Evolutionary conservation across 306 rosid species (phyloP).

Genomic region (Comarum palustre): DNA sequence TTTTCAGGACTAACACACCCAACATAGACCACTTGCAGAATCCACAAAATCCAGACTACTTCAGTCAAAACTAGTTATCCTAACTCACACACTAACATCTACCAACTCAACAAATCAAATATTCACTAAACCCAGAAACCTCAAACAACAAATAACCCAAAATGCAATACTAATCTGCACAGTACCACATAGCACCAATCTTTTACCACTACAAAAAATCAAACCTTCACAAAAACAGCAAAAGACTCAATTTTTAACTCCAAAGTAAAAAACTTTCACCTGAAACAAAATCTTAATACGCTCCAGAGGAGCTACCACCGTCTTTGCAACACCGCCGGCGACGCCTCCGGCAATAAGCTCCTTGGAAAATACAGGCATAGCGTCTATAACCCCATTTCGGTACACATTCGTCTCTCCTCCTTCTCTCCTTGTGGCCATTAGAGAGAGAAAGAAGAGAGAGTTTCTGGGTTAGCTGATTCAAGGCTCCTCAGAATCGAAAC

Average conservation of each 20-base stretch:
- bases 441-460: background rate
- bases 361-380: conserved; percentile 70
- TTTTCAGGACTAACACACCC: background rate
- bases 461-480: background rate
- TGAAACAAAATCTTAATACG: conserved; percentile 89
- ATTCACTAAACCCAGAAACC: conserved; percentile 6
- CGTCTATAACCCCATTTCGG: conserved; percentile 43
- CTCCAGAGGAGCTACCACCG: conserved; percentile 83
- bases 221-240: no score
- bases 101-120: background rate
- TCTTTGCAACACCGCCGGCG: conserved; percentile 79
- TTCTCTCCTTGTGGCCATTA: conserved; percentile 46
- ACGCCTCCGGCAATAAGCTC: conserved; percentile 84
- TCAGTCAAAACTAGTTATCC: conserved; percentile 6
- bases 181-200: background rate
- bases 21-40: background rate
- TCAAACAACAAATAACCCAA: conserved; percentile 19
- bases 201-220: background rate
- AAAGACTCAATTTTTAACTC: background rate
- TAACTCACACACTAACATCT: background rate
- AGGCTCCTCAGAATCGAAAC: conserved; percentile 11
- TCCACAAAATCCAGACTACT: background rate
- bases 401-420: conserved; percentile 31
- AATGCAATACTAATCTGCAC: background rate
- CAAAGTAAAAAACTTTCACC: conserved; percentile 30